Conservation (phyloP, 192 early-diverging fungal species). For the Kickxella alabastrina region DNA sequence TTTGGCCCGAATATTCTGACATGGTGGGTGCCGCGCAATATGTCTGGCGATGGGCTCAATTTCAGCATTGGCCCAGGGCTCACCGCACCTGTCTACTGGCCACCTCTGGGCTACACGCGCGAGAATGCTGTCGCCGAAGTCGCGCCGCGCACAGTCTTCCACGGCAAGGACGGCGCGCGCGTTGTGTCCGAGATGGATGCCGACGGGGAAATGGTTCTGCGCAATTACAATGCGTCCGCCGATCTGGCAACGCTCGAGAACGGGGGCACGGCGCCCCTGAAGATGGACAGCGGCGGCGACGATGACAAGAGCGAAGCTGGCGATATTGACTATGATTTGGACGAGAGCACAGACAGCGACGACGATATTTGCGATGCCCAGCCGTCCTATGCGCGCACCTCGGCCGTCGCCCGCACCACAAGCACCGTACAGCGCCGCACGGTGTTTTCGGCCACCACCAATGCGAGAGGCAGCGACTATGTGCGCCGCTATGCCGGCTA, state of each 20-base stretch:
- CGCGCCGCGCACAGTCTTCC: background rate
- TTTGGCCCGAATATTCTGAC: slow-evolving; percentile 66
- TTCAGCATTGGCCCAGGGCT: slow-evolving; percentile 57
- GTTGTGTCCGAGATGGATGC: slow-evolving; percentile 47
- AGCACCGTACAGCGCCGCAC: slow-evolving; percentile 25
- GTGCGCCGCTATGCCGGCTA: background rate
- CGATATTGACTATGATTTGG: slow-evolving; percentile 37
- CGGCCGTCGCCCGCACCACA: slow-evolving; percentile 2
- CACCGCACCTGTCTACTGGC: slow-evolving; percentile 58
- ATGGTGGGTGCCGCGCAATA: slow-evolving; percentile 72
- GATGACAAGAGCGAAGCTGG: slow-evolving; percentile 45
- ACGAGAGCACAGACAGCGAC: slow-evolving; percentile 40
- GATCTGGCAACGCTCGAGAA: slow-evolving; percentile 43
- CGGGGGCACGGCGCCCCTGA: slow-evolving; percentile 17
- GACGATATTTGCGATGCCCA: slow-evolving; percentile 27
- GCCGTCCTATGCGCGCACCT: slow-evolving; percentile 8
- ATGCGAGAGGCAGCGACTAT: slow-evolving; percentile 10
- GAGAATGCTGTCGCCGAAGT: slow-evolving; percentile 17
- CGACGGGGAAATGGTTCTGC: slow-evolving; percentile 47
- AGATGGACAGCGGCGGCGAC: slow-evolving; percentile 36
- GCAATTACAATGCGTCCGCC: slow-evolving; percentile 28
- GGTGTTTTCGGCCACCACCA: slow-evolving; percentile 23
- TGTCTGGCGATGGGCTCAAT: slow-evolving; percentile 62
- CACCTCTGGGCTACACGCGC: slow-evolving; percentile 64
- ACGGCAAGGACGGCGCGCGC: slow-evolving; percentile 8